Evolutionary conservation across 129 eudicot genomes (phyloP).

Genomic region (Erigeron canadensis): DNA sequence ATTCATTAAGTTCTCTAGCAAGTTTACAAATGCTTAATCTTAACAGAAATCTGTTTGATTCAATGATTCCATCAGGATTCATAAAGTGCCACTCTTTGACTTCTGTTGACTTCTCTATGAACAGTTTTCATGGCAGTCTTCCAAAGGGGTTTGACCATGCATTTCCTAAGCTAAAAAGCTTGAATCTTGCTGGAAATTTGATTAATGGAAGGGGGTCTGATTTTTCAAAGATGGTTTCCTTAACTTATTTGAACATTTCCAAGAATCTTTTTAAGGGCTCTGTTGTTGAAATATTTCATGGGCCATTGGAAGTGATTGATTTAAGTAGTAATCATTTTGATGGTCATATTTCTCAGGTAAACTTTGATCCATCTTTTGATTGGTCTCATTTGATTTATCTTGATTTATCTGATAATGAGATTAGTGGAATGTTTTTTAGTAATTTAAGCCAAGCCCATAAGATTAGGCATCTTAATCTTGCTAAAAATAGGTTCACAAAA

Average conservation of each 20-base stretch:
- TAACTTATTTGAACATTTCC: constrained; percentile 61
- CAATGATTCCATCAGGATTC: constrained; percentile 55
- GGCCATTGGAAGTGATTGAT: constrained; percentile 71
- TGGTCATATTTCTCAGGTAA: constrained; percentile 71
- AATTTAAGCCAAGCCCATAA: constrained; percentile 44
- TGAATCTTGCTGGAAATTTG: constrained; percentile 62
- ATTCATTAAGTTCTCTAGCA: constrained; percentile 56
- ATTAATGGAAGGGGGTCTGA: constrained; percentile 65
- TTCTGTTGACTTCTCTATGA: constrained; percentile 60
- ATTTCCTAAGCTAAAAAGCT: constrained; percentile 59
- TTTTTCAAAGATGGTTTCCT: constrained; percentile 53
- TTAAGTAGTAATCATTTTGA: constrained; percentile 74
- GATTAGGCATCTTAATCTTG: constrained; percentile 79
- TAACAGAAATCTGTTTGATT: constrained; percentile 50
- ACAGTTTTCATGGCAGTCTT: constrained; percentile 63
- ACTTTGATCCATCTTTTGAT: constrained; percentile 44
- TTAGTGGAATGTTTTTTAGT: constrained; percentile 56
- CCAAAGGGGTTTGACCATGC: constrained; percentile 60
- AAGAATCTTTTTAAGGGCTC: constrained; percentile 72
- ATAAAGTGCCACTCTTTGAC: constrained; percentile 55
- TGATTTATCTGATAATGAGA: constrained; percentile 66
- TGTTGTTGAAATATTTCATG: constrained; percentile 59
- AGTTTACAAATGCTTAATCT: constrained; percentile 54
- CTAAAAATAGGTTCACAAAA: constrained; percentile 55
- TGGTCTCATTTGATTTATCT: constrained; percentile 69